Evolutionary conservation across 2,329 filamentous ascomycete genomes (phyloP).

Genomic region (Dactylellina drechsleri): DNA sequence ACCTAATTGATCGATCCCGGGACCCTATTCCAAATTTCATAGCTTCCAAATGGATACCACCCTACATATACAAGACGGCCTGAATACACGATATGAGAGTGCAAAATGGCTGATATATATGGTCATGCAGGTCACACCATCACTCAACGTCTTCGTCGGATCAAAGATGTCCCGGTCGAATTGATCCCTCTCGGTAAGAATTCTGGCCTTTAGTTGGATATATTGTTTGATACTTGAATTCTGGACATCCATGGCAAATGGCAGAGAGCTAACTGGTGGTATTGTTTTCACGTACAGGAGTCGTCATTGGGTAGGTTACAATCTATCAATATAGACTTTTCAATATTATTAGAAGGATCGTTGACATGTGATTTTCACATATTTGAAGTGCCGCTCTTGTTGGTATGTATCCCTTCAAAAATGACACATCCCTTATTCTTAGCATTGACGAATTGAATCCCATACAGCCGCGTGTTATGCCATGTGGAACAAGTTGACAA

Average conservation of each 20-base stretch:
- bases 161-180: constrained; percentile 92
- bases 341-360: not conserved
- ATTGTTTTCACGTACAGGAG: constrained; percentile 66
- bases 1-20: constrained; percentile 14
- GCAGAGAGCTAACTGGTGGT: not conserved
- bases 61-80: not conserved
- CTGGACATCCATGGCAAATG: no score
- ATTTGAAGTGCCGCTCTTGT: constrained; percentile 55
- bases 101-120: not conserved
- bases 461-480: constrained; percentile 82
- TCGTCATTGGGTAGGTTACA: constrained; percentile 82
- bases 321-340: not conserved
- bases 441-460: not conserved
- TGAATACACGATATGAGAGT: not conserved
- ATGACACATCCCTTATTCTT: not conserved
- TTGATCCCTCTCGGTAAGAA: constrained; percentile 89
- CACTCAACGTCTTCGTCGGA: constrained; percentile 89
- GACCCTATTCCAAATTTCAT: not conserved
- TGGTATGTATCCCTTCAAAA: constrained; percentile 56
- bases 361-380: not conserved
- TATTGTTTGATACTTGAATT: no score
- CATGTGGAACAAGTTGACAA: constrained; percentile 76
- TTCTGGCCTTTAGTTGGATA: not conserved
- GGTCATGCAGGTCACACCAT: constrained; percentile 82
- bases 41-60: constrained; percentile 1